Evolutionary conservation across 1,139 yeast species (phyloP), one percentile per base, ranked within the genome.

Genomic region (Nakaseomyces nivariensis): DNA sequence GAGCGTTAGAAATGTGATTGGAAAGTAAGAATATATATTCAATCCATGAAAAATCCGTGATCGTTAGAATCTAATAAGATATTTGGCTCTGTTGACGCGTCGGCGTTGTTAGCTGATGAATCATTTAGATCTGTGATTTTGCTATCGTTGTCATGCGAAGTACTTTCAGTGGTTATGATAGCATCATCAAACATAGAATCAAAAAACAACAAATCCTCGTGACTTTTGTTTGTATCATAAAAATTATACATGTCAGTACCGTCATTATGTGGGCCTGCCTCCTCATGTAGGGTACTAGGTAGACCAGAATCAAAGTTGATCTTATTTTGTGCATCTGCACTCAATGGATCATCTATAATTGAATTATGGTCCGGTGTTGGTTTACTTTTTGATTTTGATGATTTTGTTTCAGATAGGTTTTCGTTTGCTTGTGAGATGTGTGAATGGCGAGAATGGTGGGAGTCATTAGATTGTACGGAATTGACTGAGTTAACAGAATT

Each of bases 121-220:
- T 41, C 34, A 10, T 27, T 5, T n/a, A n/a, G 2, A 4, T 29
- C 25, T 13, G 44, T 5, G 4, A 29, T n/a, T n/a, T 29, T 22
- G 5, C 5, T 27, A 13, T 22, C 34, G 5, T 41, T 10, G 11
- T 11, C 17, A 22, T 41, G 22, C 13, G 34, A 8, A 29, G 26
- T 11, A n/a, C 25, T 9, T 3, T 41, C 44, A 13, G 24, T 22
- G 3, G 44, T 10, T 5, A 29, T 4, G n/a, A 41, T 29, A 27
- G 44, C 25, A 29, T 41, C 44, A n/a, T 29, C 44, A 17, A 41
- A 41, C 44, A 41, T 41, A 29, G 24, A 13, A 17, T 41, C 44
- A 41, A 41, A 41, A 29, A 41, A 41, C 25, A 41, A 29, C 25
- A 41, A 13, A 41, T 41, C 44, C 10, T 41, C 44, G 8, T 41